A percentile compares a stretch with the other conserved stretches of the same genome.
Conservation (phyloP, 352 stramenopile species). For the Pythium utonaiense region DNA sequence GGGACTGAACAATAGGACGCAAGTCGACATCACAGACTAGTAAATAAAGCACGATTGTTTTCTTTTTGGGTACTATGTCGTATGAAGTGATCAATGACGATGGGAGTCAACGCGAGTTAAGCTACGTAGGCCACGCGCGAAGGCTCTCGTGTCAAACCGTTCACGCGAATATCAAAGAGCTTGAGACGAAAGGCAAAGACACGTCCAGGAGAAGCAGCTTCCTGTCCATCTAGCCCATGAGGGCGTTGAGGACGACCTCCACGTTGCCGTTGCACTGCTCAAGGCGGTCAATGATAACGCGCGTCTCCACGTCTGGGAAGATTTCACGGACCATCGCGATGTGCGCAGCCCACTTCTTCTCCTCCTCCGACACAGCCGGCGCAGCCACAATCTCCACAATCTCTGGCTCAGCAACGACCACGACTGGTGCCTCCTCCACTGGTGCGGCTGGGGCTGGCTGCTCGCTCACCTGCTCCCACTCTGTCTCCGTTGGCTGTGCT, state of each 20-base stretch:
- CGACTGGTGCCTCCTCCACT: slow-evolving; percentile 33
- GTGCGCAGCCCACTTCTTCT: slow-evolving; percentile 76
- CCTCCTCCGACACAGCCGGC: slow-evolving; percentile 48
- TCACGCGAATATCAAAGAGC: background rate
- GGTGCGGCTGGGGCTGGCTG: slow-evolving; percentile 20
- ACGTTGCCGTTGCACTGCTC: slow-evolving; percentile 83
- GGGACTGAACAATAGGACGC: slow-evolving; percentile 13
- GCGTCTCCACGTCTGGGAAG: slow-evolving; percentile 53
- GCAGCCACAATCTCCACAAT: slow-evolving; percentile 29
- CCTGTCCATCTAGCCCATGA: slow-evolving; percentile 78
- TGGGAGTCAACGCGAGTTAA: background rate
- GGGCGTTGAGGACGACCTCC: slow-evolving; percentile 70
- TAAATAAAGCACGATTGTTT: slow-evolving; percentile 17
- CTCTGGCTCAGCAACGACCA: slow-evolving; percentile 29
- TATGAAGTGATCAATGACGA: background rate
- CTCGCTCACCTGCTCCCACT: slow-evolving; percentile 54
- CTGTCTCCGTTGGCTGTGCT: slow-evolving; percentile 17
- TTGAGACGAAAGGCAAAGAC: background rate
- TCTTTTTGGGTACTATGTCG: slow-evolving; percentile 3
- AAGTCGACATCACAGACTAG: background rate
- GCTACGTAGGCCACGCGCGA: background rate
- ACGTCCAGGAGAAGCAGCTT: background rate
- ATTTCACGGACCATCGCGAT: slow-evolving; percentile 75
- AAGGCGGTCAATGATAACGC: slow-evolving; percentile 51
- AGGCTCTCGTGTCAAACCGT: background rate